Evolutionary conservation across 768 basidiomycete genomes (phyloP), one percentile per base, ranked within the genome.

Genomic region (Amyloporia xantha): DNA sequence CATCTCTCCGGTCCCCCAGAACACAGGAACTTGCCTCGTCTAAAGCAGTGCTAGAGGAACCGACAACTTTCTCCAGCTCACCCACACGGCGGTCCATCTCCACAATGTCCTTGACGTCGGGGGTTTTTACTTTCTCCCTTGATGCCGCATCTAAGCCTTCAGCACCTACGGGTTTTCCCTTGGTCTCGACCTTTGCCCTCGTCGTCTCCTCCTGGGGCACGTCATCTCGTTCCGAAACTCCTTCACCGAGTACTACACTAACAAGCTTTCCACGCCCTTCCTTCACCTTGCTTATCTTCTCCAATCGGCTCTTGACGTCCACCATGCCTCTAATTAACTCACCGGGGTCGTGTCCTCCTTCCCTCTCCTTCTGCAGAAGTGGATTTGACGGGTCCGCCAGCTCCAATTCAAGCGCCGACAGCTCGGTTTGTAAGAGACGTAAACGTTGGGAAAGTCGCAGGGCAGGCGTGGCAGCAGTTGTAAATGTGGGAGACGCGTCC

Each of bases 51-150:
- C 75, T 84, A n/a, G 82, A 81, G 5, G 91, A 85, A 1, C 95
- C 95, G 25, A 99, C 72, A 10, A 88, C 54, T 50, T 77, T 79
- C 62, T 98, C 95, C 13, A 99, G 71, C 52, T 86, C 80, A 5
- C 86, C 85, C 2, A 99, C 75, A 28, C 95, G 79, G 56, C 74
- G 75, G 66, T 98, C 95, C 61, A 97, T 75, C 49, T 89, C 84
- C 2, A 81, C 77, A 17, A 91, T 63, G 13, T 63, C 74, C 45
- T 73, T 75, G 42, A 73, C 67, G 30, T 76, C 72, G 1, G 52
- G 52, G 0, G 21, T 26, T 27, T 44, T 54, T 4, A 19, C 25
- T 39, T 49, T 52, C 30, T 23, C 51, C n/a, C 35, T 23, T 3
- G 47, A 7, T 12, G 47, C 9, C 13, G 15, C 23, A 3, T 35